Conservation (phyloP, 495 filamentous ascomycete genomes). For the Trichoderma reesei region DNA sequence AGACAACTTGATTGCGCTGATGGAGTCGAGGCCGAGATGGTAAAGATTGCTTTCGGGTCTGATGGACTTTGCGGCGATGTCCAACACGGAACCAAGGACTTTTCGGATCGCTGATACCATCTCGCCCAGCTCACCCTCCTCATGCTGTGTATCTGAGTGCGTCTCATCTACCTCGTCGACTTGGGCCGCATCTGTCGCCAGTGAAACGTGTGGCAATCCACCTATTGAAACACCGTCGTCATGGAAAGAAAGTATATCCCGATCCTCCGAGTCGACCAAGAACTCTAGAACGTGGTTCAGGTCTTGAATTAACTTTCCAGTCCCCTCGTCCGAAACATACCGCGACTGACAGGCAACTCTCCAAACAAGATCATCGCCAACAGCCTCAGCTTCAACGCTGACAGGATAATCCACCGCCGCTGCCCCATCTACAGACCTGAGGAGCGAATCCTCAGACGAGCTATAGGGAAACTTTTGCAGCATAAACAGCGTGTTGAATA, state of each 20-base stretch:
- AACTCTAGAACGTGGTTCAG: constrained; percentile 46
- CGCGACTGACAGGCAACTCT: constrained; percentile 56
- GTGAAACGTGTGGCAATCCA: constrained; percentile 26
- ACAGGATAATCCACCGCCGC: constrained; percentile 67
- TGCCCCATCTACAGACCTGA: constrained; percentile 46
- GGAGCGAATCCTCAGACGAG: constrained; percentile 24
- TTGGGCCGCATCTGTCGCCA: neutral
- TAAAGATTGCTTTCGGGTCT: constrained; percentile 60
- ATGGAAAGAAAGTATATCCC: constrained; percentile 43
- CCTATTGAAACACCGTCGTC: constrained; percentile 41
- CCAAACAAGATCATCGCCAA: constrained; percentile 47
- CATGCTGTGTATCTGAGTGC: no score
- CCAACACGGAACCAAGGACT: constrained; percentile 55
- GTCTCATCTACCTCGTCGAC: rapidly evolving
- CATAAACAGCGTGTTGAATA: constrained; percentile 67
- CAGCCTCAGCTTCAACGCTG: constrained; percentile 67
- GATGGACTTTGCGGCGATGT: constrained; percentile 50
- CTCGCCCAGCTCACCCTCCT: constrained; percentile 28
- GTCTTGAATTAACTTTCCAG: constrained; percentile 35
- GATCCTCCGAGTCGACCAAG: constrained; percentile 36
- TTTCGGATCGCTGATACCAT: constrained; percentile 45
- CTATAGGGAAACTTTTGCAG: constrained; percentile 36
- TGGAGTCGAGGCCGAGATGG: constrained; percentile 80
- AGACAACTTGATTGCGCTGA: constrained; percentile 70
- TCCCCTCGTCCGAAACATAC: constrained; percentile 34